Evolutionary conservation across 805 yeast species (phyloP), one percentile per base, ranked within the genome.

Genomic region (Wickerhamiella cacticola): DNA sequence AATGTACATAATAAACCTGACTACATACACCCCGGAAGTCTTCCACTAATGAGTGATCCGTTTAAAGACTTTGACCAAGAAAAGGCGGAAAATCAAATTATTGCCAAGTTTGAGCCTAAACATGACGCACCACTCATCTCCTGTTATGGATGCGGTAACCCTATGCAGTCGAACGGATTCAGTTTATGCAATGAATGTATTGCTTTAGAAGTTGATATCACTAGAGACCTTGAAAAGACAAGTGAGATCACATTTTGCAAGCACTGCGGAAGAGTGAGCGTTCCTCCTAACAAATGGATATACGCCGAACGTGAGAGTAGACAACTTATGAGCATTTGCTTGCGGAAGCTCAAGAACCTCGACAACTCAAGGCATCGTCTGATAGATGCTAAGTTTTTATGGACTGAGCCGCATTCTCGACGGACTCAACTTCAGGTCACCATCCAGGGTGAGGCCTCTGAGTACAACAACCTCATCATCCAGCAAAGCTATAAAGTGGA

Each of bases 331-430:
- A 95, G 95, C 2, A 68, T 86, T 35, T 85, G 95, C 70, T 70
- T 88, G 53, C 78, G 89, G 66, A 78, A 89, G 62, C 71, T 88
- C 58, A 85, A 82, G 61, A 95, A 96, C 50, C 69, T 86, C 57
- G 83, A 76, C 55, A 19, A 49, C 7, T n/a, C 34, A 8, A 82
- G 83, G 59, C 92, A 87, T 41, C 72, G 96, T 57, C 70, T 92
- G 51, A 78, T 86, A 36, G 97, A 92, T 68, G 99, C 98, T 2
- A 76, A 88, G 4, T 92, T 88, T 59, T 78, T 94, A 51, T 88
- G 97, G 97, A 88, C 97, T 1, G 97, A 88, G 68, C 97, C 97
- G 1, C 97, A 88, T 65, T 86, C 96, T 28, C 78, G 96, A 65
- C 80, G 97, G 73, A 77, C 88, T 55, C 77, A 86, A 62, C 76